These are phyloP conservation scores for Aspergillus fumigatus DNA, from an alignment of 2,329 filamentous ascomycete genomes.

Conservation along the genomic window DNA sequence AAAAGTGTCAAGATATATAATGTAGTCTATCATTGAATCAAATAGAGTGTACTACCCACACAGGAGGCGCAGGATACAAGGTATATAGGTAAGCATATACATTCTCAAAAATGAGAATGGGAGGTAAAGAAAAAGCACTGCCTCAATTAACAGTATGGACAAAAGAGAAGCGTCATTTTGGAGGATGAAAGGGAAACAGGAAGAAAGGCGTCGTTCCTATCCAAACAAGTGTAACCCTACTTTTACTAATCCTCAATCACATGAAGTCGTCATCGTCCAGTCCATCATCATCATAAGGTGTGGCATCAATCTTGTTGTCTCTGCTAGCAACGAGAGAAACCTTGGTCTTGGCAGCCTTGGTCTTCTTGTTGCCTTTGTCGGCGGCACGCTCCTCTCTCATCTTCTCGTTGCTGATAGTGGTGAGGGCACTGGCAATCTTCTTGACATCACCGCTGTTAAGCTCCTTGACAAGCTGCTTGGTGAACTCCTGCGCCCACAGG, in stretches of 20 bases:
- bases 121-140: background rate
- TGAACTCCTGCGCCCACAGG: conserved; percentile 85
- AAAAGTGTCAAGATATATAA: background rate
- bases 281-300: conserved; percentile 80
- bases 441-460: conserved; percentile 91
- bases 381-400: conserved; percentile 96
- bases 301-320: conserved; percentile 62
- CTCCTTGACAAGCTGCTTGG: conserved; percentile 81
- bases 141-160: conserved; percentile 7
- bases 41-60: background rate
- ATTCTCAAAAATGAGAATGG: background rate
- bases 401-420: conserved; percentile 93
- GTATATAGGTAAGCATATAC: background rate
- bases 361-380: conserved; percentile 94
- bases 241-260: conserved; percentile 26
- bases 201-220: background rate
- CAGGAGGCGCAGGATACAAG: background rate
- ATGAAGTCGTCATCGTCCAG: conserved; percentile 58
- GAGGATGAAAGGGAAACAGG: conserved; percentile 5
- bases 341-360: conserved; percentile 95
- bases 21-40: background rate
- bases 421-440: conserved; percentile 83
- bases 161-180: conserved; percentile 7
- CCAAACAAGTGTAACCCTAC: background rate
- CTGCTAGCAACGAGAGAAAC: conserved; percentile 65